Evolutionary conservation across 1,139 yeast species (phyloP), one percentile per base, ranked within the genome.

Genomic region (Fermentozyma sake): DNA sequence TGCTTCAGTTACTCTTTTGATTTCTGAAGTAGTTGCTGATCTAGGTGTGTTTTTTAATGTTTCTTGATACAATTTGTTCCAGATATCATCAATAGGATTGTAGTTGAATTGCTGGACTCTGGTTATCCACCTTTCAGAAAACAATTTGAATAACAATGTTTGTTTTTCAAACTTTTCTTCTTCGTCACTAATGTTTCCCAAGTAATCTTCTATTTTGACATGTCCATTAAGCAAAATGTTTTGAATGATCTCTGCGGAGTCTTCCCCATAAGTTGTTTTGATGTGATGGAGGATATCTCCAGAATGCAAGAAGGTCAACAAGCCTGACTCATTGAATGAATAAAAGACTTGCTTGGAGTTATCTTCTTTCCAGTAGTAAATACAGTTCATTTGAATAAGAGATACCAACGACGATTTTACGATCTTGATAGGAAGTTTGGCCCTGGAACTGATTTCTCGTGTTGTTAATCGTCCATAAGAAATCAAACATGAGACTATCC

Each of bases 231-330:
- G 44, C 67, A 62, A 42, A 27, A 87, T 62, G 44, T 82, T 85
- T 44, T 83, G 87, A n/a, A 84, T 64, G 20, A 86, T 72, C 36
- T 79, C 79, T 0, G 89, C 83, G 16, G 72, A 61, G 9, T 61
- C 62, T 15, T 66, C 67, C n/a, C 67, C 71, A 32, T 61, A 59
- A 9, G 35, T 29, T 7, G 39, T 32, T 31, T 68, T 66, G 22
- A 82, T 69, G 30, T 68, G 66, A 23, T 72, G 57, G 20, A 85
- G 65, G 35, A 87, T 77, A 29, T 84, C 84, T 17, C 95, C 96
- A 19, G 89, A 68, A 54, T 86, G 84, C 17, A 87, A 51, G 30
- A 85, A 61, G 29, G 72, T 54, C 41, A 77, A 63, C 13, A 80
- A 58, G 5, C 95, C 95, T 15, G 62, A 68, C 38, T 78, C 79